Conservation (phyloP, 192 early-diverging fungal species). For the Backusella psychrophila region DNA sequence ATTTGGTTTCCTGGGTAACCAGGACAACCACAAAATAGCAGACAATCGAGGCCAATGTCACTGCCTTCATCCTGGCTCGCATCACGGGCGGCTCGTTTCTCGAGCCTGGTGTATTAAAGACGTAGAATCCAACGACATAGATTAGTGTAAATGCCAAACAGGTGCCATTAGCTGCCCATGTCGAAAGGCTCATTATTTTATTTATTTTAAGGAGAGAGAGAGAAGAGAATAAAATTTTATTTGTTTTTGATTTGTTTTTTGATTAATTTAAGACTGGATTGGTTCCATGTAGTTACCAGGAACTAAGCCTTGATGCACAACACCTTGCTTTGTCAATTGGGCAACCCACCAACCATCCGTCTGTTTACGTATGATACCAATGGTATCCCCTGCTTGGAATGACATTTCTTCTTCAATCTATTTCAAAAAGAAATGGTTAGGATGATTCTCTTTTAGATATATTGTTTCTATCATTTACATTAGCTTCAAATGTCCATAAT, state of each 20-base stretch:
- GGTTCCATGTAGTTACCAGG: constrained; percentile 35
- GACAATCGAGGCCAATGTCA: constrained; percentile 38
- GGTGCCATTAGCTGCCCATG: constrained; percentile 37
- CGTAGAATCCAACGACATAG: constrained; percentile 59
- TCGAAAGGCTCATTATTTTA: not conserved
- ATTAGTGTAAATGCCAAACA: constrained; percentile 47
- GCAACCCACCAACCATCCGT: constrained; percentile 63
- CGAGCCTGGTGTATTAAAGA: constrained; percentile 30
- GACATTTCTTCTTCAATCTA: constrained; percentile 51
- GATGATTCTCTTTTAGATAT: not conserved
- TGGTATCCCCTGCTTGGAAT: constrained; percentile 43
- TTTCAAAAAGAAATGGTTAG: not conserved
- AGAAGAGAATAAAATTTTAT: not conserved
- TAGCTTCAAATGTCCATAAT: constrained; percentile 44
- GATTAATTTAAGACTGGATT: not conserved
- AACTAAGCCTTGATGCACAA: constrained; percentile 19
- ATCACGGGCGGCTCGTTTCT: constrained; percentile 59
- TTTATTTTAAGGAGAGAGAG: not conserved
- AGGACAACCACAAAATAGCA: constrained; percentile 29
- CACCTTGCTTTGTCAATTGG: constrained; percentile 29
- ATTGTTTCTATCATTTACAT: constrained; percentile 2
- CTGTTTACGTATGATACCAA: constrained; percentile 43
- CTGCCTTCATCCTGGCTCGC: constrained; percentile 45
- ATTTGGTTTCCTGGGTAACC: not conserved
- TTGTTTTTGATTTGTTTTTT: not conserved